phyloP scores from a whole-genome alignment of 208 protist genomes.

The Strigomonas galati region DNA sequence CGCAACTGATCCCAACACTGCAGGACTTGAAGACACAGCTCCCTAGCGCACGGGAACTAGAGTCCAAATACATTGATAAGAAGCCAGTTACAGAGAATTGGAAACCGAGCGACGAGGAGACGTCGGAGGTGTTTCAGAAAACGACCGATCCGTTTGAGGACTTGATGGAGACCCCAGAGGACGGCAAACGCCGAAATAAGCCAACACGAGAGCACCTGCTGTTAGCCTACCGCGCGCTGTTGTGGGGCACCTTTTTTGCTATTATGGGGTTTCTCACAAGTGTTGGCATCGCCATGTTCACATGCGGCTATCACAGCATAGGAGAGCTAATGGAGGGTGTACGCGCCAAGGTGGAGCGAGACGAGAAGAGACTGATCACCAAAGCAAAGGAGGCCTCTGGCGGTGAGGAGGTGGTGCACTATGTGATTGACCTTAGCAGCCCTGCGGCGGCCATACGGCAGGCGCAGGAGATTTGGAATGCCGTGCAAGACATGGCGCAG shows the following conservation, averaged over 20 bases:
- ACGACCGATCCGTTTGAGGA: constrained; percentile 46
- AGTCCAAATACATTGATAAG: constrained; percentile 36
- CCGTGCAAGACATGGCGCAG: constrained; percentile 29
- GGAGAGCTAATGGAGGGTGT: constrained; percentile 38
- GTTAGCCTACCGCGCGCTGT: constrained; percentile 65
- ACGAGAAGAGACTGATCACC: constrained; percentile 29
- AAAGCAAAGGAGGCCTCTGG: neutral
- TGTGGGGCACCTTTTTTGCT: constrained; percentile 70
- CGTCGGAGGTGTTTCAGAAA: constrained; percentile 18
- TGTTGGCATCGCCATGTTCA: constrained; percentile 45
- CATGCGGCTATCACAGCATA: constrained; percentile 43
- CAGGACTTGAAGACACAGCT: constrained; percentile 51
- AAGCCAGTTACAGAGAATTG: constrained; percentile 1
- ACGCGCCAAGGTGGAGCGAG: constrained; percentile 34
- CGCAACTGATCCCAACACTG: constrained; percentile 44
- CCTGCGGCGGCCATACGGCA: constrained; percentile 42
- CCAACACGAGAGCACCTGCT: constrained; percentile 41
- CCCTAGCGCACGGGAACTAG: constrained; percentile 51
- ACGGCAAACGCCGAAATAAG: neutral
- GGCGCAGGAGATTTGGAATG: constrained; percentile 51
- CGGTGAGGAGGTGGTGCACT: constrained; percentile 40
- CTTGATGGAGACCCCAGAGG: constrained; percentile 17
- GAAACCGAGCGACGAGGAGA: neutral
- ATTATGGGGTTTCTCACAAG: constrained; percentile 37
- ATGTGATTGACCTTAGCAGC: constrained; percentile 64